phyloP scores from a whole-genome alignment of 345 rosid genomes.

The Populus nigra region DNA sequence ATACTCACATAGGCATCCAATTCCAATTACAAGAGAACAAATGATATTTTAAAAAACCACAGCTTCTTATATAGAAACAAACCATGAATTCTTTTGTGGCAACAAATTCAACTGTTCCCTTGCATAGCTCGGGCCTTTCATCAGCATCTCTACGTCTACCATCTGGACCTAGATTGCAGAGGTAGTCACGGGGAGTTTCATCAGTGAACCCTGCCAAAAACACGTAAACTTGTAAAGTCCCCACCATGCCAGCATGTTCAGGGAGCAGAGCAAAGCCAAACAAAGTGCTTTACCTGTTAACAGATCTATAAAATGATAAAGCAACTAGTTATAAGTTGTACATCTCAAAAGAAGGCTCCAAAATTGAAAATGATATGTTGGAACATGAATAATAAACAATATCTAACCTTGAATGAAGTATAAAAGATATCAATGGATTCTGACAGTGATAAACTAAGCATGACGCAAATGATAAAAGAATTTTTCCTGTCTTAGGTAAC shows the following conservation, averaged over 20 bases:
- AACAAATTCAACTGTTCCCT: constrained; percentile 92
- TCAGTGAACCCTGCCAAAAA: constrained; percentile 64
- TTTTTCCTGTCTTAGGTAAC: background rate
- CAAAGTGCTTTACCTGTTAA: background rate
- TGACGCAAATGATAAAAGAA: background rate
- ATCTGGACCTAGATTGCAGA: constrained; percentile 87
- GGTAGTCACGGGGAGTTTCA: constrained; percentile 84
- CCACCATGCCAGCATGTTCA: constrained; percentile 7
- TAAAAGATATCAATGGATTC: background rate
- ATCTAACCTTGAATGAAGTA: background rate
- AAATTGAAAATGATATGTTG: background rate
- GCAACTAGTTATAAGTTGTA: background rate
- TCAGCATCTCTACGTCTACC: constrained; percentile 93
- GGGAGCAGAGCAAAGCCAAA: background rate
- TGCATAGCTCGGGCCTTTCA: constrained; percentile 93
- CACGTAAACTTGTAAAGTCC: background rate
- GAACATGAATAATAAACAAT: background rate
- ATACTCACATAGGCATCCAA: background rate
- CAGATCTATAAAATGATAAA: background rate
- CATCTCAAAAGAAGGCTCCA: background rate
- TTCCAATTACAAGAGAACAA: background rate
- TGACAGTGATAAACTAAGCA: background rate
- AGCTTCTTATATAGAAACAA: constrained; percentile 20
- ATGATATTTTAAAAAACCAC: background rate
- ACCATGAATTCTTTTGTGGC: constrained; percentile 95